Base-by-base conservation (phyloP, 1,284 basidiomycete species). In the Agroathelia rolfsii region DNA sequence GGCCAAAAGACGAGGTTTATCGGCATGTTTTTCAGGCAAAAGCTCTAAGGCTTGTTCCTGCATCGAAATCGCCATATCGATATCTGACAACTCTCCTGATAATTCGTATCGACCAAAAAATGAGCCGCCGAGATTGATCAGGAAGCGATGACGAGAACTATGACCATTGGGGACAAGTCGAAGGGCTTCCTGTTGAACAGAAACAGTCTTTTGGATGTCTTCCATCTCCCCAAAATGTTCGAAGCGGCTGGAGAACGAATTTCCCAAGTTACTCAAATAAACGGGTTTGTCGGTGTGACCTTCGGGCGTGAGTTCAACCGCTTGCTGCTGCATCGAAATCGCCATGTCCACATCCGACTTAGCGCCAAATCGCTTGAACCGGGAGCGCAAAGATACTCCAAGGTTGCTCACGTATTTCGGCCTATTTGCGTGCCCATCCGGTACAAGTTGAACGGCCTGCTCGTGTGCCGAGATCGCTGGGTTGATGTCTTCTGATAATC, bases 251-350 rank as follows among this genome's bases (percentile, higher is more conserved):
- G 32, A 30, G 10, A 56, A 32, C 11, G 30, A 34, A 15, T 43
- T 45, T 14, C 41, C 52, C 3, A 55, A 42, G 8, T 41, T 23
- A 32, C 38, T 42, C 30, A 46, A 40, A 16, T 37, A 14, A 6
- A 18, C 6, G 16, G 32, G 16, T 17, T 26, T 6, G n/a, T 30
- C 16, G 24, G 37, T 3, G 21, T 33, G 31, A 9, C 24, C 22
- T 25, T 28, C 21, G 10, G 32, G 24, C 11, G 32, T 29, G 13
- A 40, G 36, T 4, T 17, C 11, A 15, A 32, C 32, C 22, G 38
- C 38, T 11, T 32, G 22, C 6, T 35, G 24, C 28, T 21, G 5
- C 12, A 24, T 13, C 18, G 27, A 18, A 14, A 42, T 33, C 6
- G 39, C 31, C 11, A 41, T 15, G 1, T 44, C 24, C 10, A 43